Conservation (phyloP, 164 flowering plant species). For the Vitis vinifera region DNA sequence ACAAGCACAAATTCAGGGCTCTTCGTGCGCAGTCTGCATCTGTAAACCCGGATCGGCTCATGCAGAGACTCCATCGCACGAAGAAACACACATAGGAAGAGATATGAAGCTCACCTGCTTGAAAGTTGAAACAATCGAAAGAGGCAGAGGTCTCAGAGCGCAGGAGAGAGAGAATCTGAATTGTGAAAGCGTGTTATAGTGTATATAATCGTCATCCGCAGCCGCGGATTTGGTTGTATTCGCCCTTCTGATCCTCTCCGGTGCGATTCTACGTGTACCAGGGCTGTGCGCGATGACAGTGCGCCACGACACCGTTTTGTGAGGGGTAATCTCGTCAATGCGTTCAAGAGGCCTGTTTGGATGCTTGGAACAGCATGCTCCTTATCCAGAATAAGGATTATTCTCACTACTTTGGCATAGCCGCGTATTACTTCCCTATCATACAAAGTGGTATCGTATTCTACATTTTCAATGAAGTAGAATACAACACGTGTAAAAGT, state of each 20-base stretch:
- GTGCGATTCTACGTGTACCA: background rate
- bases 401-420: no score
- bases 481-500: no score
- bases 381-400: no score
- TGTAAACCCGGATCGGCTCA: background rate
- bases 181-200: no score
- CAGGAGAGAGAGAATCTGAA: conserved; percentile 2
- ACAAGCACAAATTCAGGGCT: no score
- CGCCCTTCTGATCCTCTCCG: background rate
- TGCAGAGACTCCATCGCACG: background rate
- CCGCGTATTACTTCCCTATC: no score
- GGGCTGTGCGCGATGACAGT: background rate
- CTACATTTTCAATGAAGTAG: no score
- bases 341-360: no score
- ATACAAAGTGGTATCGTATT: no score
- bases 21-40: background rate
- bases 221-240: background rate
- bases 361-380: no score
- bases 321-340: background rate
- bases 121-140: background rate
- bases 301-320: background rate
- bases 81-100: background rate
- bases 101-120: conserved; percentile 1
- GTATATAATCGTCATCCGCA: conserved; percentile 6
- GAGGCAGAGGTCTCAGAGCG: background rate